Evolutionary conservation across 2,329 filamentous ascomycete genomes (phyloP), one percentile per base, ranked within the genome.

Genomic region (Triangularia setosa): DNA sequence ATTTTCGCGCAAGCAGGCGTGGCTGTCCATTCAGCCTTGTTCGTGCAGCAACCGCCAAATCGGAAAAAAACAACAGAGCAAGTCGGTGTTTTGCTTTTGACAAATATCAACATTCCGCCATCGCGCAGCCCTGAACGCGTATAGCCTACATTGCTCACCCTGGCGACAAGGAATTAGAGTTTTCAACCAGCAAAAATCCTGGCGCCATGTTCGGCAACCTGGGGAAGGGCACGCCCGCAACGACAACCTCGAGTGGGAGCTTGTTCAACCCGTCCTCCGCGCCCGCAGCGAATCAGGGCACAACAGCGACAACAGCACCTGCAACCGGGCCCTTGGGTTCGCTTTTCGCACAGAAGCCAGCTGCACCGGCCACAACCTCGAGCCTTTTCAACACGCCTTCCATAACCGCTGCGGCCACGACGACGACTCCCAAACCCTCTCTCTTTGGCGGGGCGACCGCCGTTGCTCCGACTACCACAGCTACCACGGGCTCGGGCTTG

Each of bases 341-440:
- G 35, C 62, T 66, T 14, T 66, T 66, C 16, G 48, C 60, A 23
- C 18, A 52, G 56, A 67, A 65, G 27, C 68, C 71, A 57, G 65
- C 63, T 48, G 27, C 21, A 16, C 61, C 18, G 61, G 40, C 35
- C n/a, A 35, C 55, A 21, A 53, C 61, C 27, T 27, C 55, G 71
- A 64, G 64, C 62, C 24, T 72, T 67, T 63, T 70, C 69, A 55
- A 64, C 44, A 33, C 68, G 62, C 52, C 65, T 58, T 63, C 64
- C 66, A 69, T 28, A 69, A 67, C 44, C 69, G 64, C 44, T 67
- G 60, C 28, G 55, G 67, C 62, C 59, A 33, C 48, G 61, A 58
- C 61, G 25, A 44, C 30, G 56, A 69, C 67, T 64, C 72, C 63
- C 14, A 65, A 62, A 68, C 52, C 59, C 9, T 65, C 68, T n/a